Conservation (phyloP, 1,139 yeast species). For the Taphrina flavorubra region DNA sequence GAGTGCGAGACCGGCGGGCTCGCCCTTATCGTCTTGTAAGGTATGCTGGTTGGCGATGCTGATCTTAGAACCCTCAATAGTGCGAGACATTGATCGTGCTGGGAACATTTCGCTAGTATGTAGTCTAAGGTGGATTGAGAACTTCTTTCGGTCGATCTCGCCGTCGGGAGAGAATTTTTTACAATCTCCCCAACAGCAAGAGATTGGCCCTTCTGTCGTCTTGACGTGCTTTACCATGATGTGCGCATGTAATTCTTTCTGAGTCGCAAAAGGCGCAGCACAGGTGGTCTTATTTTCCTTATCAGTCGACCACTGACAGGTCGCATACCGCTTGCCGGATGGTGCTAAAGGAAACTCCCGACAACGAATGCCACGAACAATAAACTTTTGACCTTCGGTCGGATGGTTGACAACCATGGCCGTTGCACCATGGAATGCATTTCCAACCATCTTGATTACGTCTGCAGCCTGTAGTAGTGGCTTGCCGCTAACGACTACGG, state of each 20-base stretch:
- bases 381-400: conserved; percentile 71
- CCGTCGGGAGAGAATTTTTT: conserved; percentile 43
- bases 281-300: conserved; percentile 34
- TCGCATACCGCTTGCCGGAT: conserved; percentile 46
- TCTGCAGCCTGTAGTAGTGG: conserved; percentile 91
- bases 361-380: conserved; percentile 87
- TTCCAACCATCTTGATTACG: conserved; percentile 89
- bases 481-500: conserved; percentile 52
- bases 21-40: conserved; percentile 47
- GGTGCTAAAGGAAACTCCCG: conserved; percentile 60
- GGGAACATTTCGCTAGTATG: conserved; percentile 42
- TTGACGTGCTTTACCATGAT: conserved; percentile 45
- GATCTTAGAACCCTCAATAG: conserved; percentile 3
- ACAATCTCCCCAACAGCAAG: conserved; percentile 46
- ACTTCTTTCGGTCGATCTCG: conserved; percentile 42
- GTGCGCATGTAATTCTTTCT: conserved; percentile 45
- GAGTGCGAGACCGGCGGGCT: conserved; percentile 48
- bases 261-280: conserved; percentile 43
- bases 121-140: conserved; percentile 46
- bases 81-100: not conserved
- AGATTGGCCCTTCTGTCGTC: conserved; percentile 26
- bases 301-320: conserved; percentile 46
- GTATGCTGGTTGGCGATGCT: conserved; percentile 42
- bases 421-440: conserved; percentile 87
- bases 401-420: conserved; percentile 81